Base-by-base conservation (phyloP, 208 protist species). In the Leishmania martiniquensis region DNA sequence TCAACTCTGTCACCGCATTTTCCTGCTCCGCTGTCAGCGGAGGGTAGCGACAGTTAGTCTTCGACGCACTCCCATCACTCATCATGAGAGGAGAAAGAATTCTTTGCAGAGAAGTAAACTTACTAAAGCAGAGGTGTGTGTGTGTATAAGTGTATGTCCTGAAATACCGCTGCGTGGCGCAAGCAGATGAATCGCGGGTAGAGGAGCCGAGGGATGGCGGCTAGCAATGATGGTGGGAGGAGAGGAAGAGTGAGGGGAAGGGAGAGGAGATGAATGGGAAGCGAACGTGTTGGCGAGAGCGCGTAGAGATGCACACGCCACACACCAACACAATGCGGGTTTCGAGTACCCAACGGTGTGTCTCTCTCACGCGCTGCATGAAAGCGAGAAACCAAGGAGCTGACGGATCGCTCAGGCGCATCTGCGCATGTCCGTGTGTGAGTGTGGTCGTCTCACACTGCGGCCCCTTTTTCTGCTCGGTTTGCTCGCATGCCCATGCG, bases 21-120 rank as follows among this genome's bases (percentile, higher is more conserved):
- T 93, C 87, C 4, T 85, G 76, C 69, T 90, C 82, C 1, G 77
- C 60, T 9, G 75, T 86, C 39, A 93, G 65, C 12, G 54, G 29
- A 12, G 84, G 67, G 63, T 83, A 89, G 45, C 75, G 68, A 32
- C 42, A 34, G 0, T 2, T 47, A 13, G 2, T 25, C 37, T 34
- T 70, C 10, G 42, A 6, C 10, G 65, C 22, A 7, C 42, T 45
- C 34, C 15, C 0, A 12, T 9, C 44, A 22, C 17, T 22, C n/a
- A 60, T n/a, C n/a, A 60, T 60, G n/a, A 10, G 34, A 44, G 25
- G 62, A 42, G 62, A 29, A 60, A 60, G n/a, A 1, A 10, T 9
- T 3, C 9, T 22, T 25, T 57, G 52, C 52, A 29, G 52, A n/a
- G 55, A 60, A 13, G 34, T 3, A 60, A 34, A 17, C 3, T 29